Evolutionary conservation across 2,329 filamentous ascomycete species (phyloP).

Genomic region (Colletotrichum abscissum): DNA sequence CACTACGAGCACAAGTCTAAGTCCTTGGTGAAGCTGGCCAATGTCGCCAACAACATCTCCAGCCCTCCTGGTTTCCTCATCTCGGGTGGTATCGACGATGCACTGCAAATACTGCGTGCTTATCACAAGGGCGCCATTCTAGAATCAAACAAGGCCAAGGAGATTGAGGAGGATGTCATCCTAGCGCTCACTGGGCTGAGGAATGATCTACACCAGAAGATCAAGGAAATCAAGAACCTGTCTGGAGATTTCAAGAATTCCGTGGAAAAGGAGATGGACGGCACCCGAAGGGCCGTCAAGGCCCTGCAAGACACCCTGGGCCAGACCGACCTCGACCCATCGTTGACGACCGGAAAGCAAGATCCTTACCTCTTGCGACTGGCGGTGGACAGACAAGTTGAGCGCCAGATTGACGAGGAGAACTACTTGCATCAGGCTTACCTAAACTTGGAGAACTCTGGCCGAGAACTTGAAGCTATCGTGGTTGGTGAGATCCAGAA

Average conservation of each 20-base stretch:
- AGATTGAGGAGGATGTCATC: constrained; percentile 93
- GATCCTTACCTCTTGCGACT: constrained; percentile 92
- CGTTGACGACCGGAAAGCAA: constrained; percentile 82
- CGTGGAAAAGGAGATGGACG: constrained; percentile 94
- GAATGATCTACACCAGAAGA: constrained; percentile 92
- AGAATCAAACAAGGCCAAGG: constrained; percentile 88
- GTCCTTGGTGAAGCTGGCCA: constrained; percentile 82
- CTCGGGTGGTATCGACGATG: constrained; percentile 88
- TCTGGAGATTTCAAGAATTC: constrained; percentile 97
- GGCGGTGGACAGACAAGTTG: constrained; percentile 88
- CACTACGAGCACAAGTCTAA: constrained; percentile 91
- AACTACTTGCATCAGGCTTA: constrained; percentile 97
- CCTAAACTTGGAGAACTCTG: constrained; percentile 92
- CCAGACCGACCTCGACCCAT: constrained; percentile 81
- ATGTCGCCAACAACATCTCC: constrained; percentile 83
- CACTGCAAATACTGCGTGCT: constrained; percentile 80
- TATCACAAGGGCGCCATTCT: constrained; percentile 84
- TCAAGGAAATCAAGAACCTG: constrained; percentile 96
- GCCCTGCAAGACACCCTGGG: constrained; percentile 85
- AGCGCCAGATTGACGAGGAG: constrained; percentile 94
- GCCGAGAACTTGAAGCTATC: constrained; percentile 94
- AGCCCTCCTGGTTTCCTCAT: constrained; percentile 81
- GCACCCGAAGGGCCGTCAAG: constrained; percentile 81
- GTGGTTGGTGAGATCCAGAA: constrained; percentile 98
- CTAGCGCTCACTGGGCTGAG: constrained; percentile 85